phyloP scores from a whole-genome alignment of 2,329 filamentous ascomycete species.

The Fusarium sp. region DNA sequence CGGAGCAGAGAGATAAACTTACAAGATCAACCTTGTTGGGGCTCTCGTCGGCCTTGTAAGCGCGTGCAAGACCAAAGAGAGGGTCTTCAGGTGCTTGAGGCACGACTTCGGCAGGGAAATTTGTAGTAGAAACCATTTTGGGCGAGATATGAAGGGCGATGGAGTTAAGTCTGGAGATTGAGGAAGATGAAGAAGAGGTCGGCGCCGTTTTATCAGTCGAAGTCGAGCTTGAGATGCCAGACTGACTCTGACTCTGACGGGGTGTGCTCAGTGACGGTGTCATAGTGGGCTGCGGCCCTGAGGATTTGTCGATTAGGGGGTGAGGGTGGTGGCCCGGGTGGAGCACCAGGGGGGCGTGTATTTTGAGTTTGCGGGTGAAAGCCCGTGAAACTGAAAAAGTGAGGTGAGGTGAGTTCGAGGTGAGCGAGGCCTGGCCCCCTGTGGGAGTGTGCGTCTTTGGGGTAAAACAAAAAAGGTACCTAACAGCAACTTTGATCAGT shows the following conservation, averaged over 20 bases:
- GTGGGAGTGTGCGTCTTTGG: constrained; percentile 37
- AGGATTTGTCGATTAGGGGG: constrained; percentile 47
- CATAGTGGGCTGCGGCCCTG: constrained; percentile 50
- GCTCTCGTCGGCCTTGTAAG: constrained; percentile 83
- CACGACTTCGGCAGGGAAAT: constrained; percentile 81
- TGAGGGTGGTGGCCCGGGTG: constrained; percentile 43
- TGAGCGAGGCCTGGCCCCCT: constrained; percentile 28
- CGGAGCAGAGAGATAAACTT: constrained; percentile 51
- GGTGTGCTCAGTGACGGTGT: constrained; percentile 49
- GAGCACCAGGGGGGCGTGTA: constrained; percentile 35
- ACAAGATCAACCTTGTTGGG: constrained; percentile 93
- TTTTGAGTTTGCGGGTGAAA: constrained; percentile 23
- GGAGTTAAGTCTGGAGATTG: constrained; percentile 68
- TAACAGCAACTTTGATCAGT: constrained; percentile 36
- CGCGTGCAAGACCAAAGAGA: constrained; percentile 91
- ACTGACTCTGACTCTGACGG: constrained; percentile 43
- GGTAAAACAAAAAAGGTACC: constrained; percentile 34
- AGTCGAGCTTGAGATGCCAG: constrained; percentile 44
- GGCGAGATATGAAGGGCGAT: constrained; percentile 79
- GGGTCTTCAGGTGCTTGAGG: constrained; percentile 95
- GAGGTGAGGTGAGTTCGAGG: constrained; percentile 33
- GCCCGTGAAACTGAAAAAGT: neutral
- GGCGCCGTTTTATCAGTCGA: constrained; percentile 49
- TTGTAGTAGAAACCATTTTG: constrained; percentile 59
- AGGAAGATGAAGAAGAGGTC: constrained; percentile 59